phyloP scores from a whole-genome alignment of 1,139 yeast genomes.

The Zygosaccharomyces sapae region DNA sequence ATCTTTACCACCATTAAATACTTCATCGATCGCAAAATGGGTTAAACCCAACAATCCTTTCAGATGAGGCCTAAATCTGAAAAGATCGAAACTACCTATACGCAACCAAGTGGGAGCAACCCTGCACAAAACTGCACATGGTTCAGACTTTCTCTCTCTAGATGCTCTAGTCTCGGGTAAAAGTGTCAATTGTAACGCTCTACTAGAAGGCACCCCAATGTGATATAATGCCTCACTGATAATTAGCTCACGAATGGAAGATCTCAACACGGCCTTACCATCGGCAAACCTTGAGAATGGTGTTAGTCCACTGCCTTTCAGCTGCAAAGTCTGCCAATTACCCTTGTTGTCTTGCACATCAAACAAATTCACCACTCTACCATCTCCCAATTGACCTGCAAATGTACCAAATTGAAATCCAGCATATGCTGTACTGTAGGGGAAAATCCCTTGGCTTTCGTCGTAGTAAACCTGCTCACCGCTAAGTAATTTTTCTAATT shows the following conservation, averaged over 20 bases:
- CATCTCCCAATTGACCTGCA: conserved; percentile 98
- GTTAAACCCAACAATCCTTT: conserved; percentile 57
- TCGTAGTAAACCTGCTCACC: conserved; percentile 51
- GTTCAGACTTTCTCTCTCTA: conserved; percentile 59
- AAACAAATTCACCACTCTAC: conserved; percentile 79
- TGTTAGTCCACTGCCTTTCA: conserved; percentile 89
- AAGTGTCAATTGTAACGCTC: conserved; percentile 70
- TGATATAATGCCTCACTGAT: conserved; percentile 79
- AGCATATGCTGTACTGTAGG: conserved; percentile 88
- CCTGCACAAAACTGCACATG: conserved; percentile 80
- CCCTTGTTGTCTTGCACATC: conserved; percentile 49
- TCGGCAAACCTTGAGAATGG: conserved; percentile 95
- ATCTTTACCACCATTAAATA: conserved; percentile 45
- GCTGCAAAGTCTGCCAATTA: conserved; percentile 46
- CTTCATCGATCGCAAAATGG: conserved; percentile 67
- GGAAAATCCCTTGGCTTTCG: conserved; percentile 48
- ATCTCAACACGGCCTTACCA: conserved; percentile 87
- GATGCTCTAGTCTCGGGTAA: conserved; percentile 76
- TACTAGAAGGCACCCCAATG: conserved; percentile 79
- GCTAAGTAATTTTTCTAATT: conserved; percentile 53
- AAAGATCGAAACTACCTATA: conserved; percentile 84
- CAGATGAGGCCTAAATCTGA: conserved; percentile 69
- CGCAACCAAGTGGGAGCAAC: conserved; percentile 86
- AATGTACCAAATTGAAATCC: conserved; percentile 96
- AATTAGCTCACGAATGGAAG: conserved; percentile 82